These are phyloP conservation scores for Blastobotrys capitulatus DNA, from an alignment of 1,139 yeast genomes.

Conservation along the genomic window DNA sequence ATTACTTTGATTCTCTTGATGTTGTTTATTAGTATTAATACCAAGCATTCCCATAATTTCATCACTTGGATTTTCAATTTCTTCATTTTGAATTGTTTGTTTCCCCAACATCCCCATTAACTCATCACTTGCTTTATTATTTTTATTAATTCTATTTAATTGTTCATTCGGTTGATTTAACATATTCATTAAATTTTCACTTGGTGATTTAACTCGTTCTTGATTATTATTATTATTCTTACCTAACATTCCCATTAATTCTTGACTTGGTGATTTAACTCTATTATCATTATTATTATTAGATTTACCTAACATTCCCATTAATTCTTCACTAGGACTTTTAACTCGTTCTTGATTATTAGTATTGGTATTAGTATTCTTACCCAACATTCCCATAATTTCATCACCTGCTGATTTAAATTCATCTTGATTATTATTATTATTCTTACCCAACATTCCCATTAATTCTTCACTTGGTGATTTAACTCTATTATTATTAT, in stretches of 20 bases:
- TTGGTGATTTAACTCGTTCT: neutral
- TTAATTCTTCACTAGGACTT: slow-evolving; percentile 5
- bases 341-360: slow-evolving; percentile 2
- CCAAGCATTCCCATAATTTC: neutral
- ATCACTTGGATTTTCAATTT: neutral
- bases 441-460: slow-evolving; percentile 5
- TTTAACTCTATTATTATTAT: neutral
- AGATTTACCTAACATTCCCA: slow-evolving; percentile 1
- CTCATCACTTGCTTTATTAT: neutral
- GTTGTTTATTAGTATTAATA: neutral
- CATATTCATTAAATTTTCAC: slow-evolving; percentile 6
- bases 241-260: slow-evolving; percentile 4
- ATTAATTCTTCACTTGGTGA: slow-evolving; percentile 3
- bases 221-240: too few relatives aligned
- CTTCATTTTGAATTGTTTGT: neutral
- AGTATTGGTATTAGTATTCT: neutral
- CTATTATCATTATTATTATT: neutral
- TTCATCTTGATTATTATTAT: too few relatives aligned
- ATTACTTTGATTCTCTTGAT: neutral
- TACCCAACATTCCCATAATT: too few relatives aligned
- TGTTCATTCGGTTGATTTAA: neutral
- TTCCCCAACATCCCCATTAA: neutral
- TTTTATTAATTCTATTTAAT: neutral
- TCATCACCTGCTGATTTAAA: too few relatives aligned
- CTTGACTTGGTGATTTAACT: neutral